Conservation (phyloP, 192 early-diverging fungal genomes). For the Backusella australiensis region DNA sequence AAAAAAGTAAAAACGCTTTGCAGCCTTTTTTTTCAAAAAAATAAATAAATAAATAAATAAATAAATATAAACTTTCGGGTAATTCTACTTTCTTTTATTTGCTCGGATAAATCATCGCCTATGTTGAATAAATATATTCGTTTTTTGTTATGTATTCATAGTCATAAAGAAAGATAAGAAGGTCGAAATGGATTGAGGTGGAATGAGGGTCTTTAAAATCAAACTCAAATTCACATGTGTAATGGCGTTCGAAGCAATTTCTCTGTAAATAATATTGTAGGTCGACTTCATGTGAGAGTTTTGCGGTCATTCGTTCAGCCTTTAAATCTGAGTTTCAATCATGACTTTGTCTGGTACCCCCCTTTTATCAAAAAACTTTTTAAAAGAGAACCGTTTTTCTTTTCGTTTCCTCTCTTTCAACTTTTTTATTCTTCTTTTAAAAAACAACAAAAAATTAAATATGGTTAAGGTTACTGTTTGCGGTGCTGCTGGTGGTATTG, state of each 20-base stretch:
- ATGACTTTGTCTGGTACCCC: neutral
- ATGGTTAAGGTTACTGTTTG: slow-evolving; percentile 63
- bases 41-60: no score
- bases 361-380: neutral
- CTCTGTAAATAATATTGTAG: neutral
- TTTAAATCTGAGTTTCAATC: neutral
- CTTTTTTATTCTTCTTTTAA: slow-evolving; percentile 8
- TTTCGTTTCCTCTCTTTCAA: slow-evolving; percentile 6
- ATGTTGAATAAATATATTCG: neutral
- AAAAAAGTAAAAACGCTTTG: neutral
- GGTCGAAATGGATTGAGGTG: neutral
- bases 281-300: neutral
- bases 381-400: slow-evolving; percentile 3
- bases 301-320: neutral
- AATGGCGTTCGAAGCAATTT: neutral
- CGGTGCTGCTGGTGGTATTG: slow-evolving; percentile 92
- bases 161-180: neutral
- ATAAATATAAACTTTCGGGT: neutral
- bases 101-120: neutral
- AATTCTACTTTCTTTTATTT: neutral
- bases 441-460: neutral
- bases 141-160: neutral
- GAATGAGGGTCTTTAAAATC: neutral
- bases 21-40: neutral
- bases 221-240: slow-evolving; percentile 2